Conservation (phyloP, 306 rosid species). For the Hippophae tibetana region DNA sequence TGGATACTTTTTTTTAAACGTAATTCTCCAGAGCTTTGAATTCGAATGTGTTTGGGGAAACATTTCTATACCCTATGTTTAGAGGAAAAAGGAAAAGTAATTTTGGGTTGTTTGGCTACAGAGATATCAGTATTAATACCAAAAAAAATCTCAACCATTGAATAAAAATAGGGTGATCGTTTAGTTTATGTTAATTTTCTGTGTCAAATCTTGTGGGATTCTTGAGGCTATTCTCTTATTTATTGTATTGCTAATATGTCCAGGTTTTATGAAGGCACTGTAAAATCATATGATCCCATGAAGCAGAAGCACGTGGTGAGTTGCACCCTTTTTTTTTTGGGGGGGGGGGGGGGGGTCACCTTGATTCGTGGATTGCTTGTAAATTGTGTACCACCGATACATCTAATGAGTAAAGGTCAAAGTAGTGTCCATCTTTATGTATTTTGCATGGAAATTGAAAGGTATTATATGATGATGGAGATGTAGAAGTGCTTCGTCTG, state of each 20-base stretch:
- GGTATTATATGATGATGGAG: constrained; percentile 65
- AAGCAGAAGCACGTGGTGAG: constrained; percentile 93
- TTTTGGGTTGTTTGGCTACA: no score
- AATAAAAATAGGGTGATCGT: no score
- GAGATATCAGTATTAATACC: no score
- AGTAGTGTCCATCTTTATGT: constrained; percentile 12
- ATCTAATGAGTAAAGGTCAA: neutral
- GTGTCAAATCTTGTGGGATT: no score
- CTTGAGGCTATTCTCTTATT: constrained; percentile 9
- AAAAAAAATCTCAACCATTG: no score
- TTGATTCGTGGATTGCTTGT: constrained; percentile 8
- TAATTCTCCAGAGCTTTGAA: no score
- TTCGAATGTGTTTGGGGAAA: no score
- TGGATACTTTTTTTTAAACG: no score
- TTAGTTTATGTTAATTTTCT: no score
- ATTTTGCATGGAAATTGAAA: constrained; percentile 21
- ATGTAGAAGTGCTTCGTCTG: constrained; percentile 51
- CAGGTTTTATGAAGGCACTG: constrained; percentile 85
- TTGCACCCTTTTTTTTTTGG: constrained; percentile 16
- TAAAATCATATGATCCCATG: constrained; percentile 69
- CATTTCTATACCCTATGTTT: no score
- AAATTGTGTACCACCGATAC: neutral
- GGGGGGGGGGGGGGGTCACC: constrained; percentile 9
- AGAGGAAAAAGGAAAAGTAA: no score
- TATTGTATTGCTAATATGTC: constrained; percentile 12